A percentile compares a stretch with the other conserved stretches of the same genome.
Conservation (phyloP, 495 filamentous ascomycete species). For the Immersiella caudata region DNA sequence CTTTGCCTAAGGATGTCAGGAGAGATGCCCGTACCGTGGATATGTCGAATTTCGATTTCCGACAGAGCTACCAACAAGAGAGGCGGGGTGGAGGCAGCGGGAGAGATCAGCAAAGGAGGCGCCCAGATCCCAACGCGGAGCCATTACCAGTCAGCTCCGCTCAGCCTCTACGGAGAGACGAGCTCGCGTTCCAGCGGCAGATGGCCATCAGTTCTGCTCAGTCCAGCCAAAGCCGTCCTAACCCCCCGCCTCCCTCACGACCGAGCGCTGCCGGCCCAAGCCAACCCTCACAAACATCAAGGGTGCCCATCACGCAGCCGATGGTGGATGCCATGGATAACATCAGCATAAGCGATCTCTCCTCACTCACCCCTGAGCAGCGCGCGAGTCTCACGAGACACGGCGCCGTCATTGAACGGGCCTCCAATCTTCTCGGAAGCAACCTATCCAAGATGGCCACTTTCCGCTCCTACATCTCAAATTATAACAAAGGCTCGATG, state of each 20-base stretch:
- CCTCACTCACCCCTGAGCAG: constrained; percentile 66
- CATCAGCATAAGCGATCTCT: constrained; percentile 44
- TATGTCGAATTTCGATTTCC: constrained; percentile 80
- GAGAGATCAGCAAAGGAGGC: constrained; percentile 47
- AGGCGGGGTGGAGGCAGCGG: constrained; percentile 60
- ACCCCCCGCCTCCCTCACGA: constrained; percentile 40
- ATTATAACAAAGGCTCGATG: constrained; percentile 67
- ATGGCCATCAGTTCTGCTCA: constrained; percentile 89
- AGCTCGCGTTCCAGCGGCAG: constrained; percentile 90
- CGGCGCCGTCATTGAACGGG: constrained; percentile 80
- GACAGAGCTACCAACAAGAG: constrained; percentile 68
- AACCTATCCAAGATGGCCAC: constrained; percentile 69
- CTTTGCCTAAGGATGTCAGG: constrained; percentile 67
- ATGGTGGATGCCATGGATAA: constrained; percentile 41
- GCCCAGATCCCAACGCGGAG: constrained; percentile 70
- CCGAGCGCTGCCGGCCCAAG: constrained; percentile 75
- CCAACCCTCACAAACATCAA: constrained; percentile 35
- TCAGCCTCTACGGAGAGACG: constrained; percentile 80
- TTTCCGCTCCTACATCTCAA: constrained; percentile 78
- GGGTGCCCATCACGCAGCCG: constrained; percentile 26
- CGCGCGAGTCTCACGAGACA: constrained; percentile 78
- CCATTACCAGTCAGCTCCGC: constrained; percentile 75
- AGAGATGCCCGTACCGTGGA: constrained; percentile 86
- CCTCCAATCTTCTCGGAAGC: constrained; percentile 74
- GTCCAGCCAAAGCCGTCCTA: constrained; percentile 11